Conservation (phyloP, 352 stramenopile species). For the Phytophthora citrophthora region DNA sequence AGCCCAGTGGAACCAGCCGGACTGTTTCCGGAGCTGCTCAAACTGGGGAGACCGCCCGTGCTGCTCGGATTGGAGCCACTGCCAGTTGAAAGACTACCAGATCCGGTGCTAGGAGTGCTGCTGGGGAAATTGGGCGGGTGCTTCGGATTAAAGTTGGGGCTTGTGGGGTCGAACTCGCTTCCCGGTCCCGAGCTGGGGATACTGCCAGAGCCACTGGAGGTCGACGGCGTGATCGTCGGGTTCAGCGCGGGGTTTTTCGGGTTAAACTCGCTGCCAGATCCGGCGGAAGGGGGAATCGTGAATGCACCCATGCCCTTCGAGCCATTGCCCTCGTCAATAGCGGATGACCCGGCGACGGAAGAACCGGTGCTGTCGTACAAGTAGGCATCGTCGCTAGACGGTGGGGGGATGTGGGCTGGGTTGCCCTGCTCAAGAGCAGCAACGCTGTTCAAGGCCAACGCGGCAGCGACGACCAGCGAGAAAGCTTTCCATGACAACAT, state of each 20-base stretch:
- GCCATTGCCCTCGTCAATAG: constrained; percentile 14
- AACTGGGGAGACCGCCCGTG: not conserved
- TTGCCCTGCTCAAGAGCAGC: constrained; percentile 20
- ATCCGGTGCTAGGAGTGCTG: not conserved
- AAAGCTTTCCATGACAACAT: constrained; percentile 26
- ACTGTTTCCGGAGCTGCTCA: constrained; percentile 16
- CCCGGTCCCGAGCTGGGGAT: not conserved
- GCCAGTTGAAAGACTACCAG: constrained; percentile 2
- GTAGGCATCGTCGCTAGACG: not conserved
- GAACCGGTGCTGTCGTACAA: constrained; percentile 15
- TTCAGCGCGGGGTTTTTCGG: not conserved
- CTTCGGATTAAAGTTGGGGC: too few relatives aligned
- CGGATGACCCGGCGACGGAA: constrained; percentile 15
- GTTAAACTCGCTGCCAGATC: constrained; percentile 4
- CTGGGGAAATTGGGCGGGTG: not conserved
- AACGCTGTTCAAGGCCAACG: constrained; percentile 17
- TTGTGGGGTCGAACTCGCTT: constrained; percentile 5
- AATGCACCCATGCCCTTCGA: constrained; percentile 6
- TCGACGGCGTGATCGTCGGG: not conserved
- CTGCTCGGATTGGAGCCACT: not conserved
- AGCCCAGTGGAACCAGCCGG: constrained; percentile 2
- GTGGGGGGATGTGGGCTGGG: constrained; percentile 1
- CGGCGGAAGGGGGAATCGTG: constrained; percentile 12
- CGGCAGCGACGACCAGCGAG: constrained; percentile 16
- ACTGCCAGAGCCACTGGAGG: not conserved